Conservation (phyloP, 345 rosid species). For the Psidium guajava region DNA sequence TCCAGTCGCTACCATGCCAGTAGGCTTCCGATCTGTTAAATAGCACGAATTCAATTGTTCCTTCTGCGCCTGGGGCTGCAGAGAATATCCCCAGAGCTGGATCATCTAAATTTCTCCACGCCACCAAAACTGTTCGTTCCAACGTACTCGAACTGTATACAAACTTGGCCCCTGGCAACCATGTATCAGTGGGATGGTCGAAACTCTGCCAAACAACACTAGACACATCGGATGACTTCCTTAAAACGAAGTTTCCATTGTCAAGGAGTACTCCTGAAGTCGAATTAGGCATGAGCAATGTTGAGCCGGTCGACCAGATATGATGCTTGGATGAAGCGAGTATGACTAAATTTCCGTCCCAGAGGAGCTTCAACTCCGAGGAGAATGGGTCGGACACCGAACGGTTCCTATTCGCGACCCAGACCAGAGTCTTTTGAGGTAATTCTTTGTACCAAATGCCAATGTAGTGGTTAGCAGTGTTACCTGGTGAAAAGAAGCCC, state of each 20-base stretch:
- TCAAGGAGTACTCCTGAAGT: neutral
- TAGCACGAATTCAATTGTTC: neutral
- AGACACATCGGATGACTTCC: neutral
- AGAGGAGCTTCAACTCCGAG: neutral
- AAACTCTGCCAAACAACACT: slow-evolving; percentile 2
- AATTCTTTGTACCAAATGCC: slow-evolving; percentile 6
- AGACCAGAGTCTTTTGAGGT: neutral
- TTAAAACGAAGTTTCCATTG: neutral
- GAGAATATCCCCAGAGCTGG: neutral
- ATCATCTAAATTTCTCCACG: neutral
- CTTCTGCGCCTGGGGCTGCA: too few species aligned
- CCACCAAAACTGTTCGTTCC: neutral
- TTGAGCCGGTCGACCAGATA: neutral
- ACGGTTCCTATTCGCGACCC: neutral
- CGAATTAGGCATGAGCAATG: neutral
- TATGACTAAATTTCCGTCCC: neutral
- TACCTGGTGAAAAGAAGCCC: slow-evolving; percentile 4
- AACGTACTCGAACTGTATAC: neutral
- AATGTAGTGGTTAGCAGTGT: neutral
- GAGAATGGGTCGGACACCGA: neutral
- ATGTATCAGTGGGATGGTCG: slow-evolving; percentile 5
- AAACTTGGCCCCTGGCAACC: slow-evolving; percentile 2
- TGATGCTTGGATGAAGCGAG: neutral
- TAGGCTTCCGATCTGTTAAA: neutral
- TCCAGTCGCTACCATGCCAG: neutral